Evolutionary conservation across 2,329 filamentous ascomycete genomes (phyloP).

Genomic region (Sporothrix dimorphospora): DNA sequence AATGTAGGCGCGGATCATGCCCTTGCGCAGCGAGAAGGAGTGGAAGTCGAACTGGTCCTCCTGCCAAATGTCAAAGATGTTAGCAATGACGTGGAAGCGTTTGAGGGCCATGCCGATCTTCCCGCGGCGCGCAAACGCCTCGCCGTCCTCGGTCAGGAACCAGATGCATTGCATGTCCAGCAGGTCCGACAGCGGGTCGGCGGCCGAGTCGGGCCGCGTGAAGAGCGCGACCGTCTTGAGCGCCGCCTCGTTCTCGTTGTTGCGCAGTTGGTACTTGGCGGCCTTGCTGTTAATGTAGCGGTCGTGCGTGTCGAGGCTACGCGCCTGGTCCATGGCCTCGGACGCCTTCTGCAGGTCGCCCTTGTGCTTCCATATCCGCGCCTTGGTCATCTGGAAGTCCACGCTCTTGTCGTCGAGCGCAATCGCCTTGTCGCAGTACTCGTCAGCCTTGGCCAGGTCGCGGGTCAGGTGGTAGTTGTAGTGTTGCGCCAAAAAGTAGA

Average conservation of each 20-base stretch:
- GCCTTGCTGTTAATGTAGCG: constrained; percentile 98
- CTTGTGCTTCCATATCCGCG: constrained; percentile 88
- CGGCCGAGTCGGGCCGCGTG: constrained; percentile 85
- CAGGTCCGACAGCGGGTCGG: constrained; percentile 86
- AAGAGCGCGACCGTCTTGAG: constrained; percentile 91
- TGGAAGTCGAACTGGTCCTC: constrained; percentile 99
- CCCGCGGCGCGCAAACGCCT: constrained; percentile 80
- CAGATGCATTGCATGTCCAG: constrained; percentile 99
- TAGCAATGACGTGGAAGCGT: constrained; percentile 83
- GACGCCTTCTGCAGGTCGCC: constrained; percentile 80
- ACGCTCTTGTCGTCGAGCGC: constrained; percentile 78
- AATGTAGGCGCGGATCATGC: constrained; percentile 90
- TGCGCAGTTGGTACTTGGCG: constrained; percentile 93
- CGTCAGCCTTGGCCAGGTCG: constrained; percentile 77
- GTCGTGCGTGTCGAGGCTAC: constrained; percentile 83
- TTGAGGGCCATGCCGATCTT: constrained; percentile 87
- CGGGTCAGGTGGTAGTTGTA: constrained; percentile 92
- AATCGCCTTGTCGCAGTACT: constrained; percentile 83
- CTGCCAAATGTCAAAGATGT: constrained; percentile 96
- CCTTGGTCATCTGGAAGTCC: constrained; percentile 94
- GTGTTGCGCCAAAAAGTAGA: constrained; percentile 95
- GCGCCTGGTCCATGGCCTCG: constrained; percentile 84
- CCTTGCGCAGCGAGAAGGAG: constrained; percentile 94
- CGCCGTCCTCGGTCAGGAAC: constrained; percentile 94
- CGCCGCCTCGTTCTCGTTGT: constrained; percentile 85